These are phyloP conservation scores for Paecilomyces formosus DNA, from an alignment of 2,329 filamentous ascomycete genomes.

Conservation along the genomic window DNA sequence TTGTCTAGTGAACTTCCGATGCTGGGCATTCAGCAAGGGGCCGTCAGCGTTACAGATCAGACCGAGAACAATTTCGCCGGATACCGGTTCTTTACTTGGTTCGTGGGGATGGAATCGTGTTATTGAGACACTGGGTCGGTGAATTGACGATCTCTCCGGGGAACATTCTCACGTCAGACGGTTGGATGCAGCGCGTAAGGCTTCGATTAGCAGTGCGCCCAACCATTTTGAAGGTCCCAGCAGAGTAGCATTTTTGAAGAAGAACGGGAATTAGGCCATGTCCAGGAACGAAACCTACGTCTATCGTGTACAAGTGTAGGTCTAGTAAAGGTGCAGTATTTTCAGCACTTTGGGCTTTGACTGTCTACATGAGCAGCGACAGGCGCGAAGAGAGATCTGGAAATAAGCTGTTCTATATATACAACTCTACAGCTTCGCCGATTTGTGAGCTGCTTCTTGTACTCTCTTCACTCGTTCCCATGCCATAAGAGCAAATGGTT, in stretches of 20 bases:
- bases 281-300: neutral
- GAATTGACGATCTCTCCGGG: neutral
- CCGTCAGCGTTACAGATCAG: neutral
- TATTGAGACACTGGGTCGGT: neutral
- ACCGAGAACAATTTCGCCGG: neutral
- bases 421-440: conserved; percentile 39
- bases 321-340: conserved; percentile 1
- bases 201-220: neutral
- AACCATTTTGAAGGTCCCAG: neutral
- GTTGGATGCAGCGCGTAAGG: neutral
- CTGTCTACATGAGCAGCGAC: neutral
- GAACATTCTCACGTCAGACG: neutral
- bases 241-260: neutral
- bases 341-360: conserved; percentile 2
- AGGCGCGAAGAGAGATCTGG: neutral
- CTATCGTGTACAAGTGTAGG: neutral
- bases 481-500: conserved; percentile 66
- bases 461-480: conserved; percentile 62
- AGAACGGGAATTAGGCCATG: neutral
- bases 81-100: neutral
- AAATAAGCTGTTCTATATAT: neutral
- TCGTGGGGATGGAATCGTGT: neutral
- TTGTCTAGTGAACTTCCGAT: neutral
- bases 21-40: neutral
- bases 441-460: conserved; percentile 26